These are phyloP conservation scores for Beta macrorhiza DNA, from an alignment of 179 eudicot species.

Conservation along the genomic window DNA sequence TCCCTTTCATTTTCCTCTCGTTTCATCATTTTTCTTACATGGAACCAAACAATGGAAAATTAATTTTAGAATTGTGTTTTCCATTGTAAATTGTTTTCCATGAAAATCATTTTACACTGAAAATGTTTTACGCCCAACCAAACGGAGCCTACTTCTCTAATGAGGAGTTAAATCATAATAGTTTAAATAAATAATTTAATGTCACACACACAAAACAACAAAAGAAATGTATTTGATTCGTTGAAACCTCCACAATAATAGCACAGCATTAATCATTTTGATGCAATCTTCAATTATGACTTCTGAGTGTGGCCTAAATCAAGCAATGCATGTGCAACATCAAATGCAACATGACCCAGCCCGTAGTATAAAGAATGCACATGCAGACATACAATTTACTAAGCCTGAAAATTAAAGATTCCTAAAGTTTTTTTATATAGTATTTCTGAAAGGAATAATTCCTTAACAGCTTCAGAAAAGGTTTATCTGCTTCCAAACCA, in stretches of 20 bases:
- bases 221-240: no score
- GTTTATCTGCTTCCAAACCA: not conserved
- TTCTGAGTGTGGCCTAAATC: not conserved
- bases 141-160: no score
- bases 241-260: not conserved
- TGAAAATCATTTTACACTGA: no score
- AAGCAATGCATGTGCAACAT: constrained; percentile 6
- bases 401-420: not conserved
- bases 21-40: no score
- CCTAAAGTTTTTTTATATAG: not conserved
- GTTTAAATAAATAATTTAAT: no score
- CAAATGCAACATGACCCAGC: not conserved
- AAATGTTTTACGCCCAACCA: no score
- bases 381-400: not conserved
- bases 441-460: not conserved
- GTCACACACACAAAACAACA: no score
- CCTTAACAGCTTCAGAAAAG: not conserved
- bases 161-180: no score
- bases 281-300: not conserved
- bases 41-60: no score
- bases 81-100: no score
- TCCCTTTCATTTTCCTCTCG: no score
- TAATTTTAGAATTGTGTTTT: no score
- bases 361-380: not conserved
- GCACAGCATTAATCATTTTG: not conserved